Percentiles rank a stretch among this genome's conserved stretches.
phyloP scores from a whole-genome alignment of 176 grass and related monocot species.

The Zoysia pacifica region DNA sequence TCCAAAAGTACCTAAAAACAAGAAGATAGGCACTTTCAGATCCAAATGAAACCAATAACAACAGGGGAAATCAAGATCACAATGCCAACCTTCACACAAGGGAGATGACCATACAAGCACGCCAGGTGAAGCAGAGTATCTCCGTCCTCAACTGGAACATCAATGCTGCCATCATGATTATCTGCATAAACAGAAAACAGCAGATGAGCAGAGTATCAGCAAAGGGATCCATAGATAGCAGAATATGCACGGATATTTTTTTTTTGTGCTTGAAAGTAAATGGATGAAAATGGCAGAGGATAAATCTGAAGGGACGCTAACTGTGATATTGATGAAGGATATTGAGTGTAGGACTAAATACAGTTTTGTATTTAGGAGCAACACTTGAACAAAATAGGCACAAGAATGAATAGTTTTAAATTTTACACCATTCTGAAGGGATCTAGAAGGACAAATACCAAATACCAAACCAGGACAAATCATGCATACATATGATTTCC shows the following conservation, averaged over 20 bases:
- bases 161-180: conserved; percentile 65
- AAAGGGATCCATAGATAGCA: background rate
- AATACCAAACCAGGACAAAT: background rate
- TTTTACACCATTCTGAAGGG: conserved; percentile 8
- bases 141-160: conserved; percentile 98
- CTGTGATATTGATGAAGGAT: background rate
- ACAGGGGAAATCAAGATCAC: background rate
- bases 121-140: conserved; percentile 90
- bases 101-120: conserved; percentile 96
- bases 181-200: conserved; percentile 44
- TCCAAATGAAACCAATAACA: conserved; percentile 22
- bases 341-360: too few relatives aligned
- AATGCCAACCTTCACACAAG: conserved; percentile 82
- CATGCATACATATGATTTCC: background rate
- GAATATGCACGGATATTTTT: conserved; percentile 14
- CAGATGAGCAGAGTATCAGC: conserved; percentile 3
- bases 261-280: conserved; percentile 16
- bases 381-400: background rate
- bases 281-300: background rate
- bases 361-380: too few relatives aligned
- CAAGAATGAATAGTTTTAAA: background rate
- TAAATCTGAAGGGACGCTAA: background rate
- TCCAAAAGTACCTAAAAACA: conserved; percentile 65
- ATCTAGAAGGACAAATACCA: background rate
- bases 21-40: conserved; percentile 8